Evolutionary conservation across 2,329 filamentous ascomycete genomes (phyloP).

Genomic region (Colletotrichum echinochloae): DNA sequence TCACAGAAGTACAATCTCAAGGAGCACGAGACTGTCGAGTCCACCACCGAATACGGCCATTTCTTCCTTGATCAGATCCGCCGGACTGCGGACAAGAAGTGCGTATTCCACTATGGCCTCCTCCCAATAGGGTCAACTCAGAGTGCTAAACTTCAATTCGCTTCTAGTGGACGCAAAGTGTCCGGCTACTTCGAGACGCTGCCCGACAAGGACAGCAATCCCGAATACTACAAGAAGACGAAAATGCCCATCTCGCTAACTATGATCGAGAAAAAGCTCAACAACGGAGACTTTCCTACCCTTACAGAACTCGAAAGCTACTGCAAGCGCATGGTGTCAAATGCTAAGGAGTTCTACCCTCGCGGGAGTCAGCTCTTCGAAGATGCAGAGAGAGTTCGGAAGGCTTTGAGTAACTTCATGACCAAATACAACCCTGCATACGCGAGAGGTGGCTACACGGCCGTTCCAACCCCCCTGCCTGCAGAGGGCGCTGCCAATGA

Average conservation of each 20-base stretch:
- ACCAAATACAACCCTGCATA: constrained; percentile 88
- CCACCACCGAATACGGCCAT: constrained; percentile 78
- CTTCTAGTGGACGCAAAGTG: constrained; percentile 75
- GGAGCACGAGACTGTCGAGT: constrained; percentile 72
- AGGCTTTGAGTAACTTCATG: constrained; percentile 90
- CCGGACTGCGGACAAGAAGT: constrained; percentile 85
- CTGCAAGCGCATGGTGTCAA: constrained; percentile 87
- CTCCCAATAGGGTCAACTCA: too few species aligned
- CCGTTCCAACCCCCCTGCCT: constrained; percentile 79
- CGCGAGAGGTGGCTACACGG: constrained; percentile 71
- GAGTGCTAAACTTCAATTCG: constrained; percentile 19
- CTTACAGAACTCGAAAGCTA: constrained; percentile 85
- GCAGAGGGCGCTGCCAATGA: constrained; percentile 54
- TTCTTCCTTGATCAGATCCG: constrained; percentile 81
- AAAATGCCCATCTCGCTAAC: constrained; percentile 83
- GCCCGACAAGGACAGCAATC: constrained; percentile 71
- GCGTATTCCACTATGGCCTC: constrained; percentile 47
- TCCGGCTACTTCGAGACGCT: constrained; percentile 81
- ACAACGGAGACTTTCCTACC: constrained; percentile 74
- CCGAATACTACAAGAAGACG: constrained; percentile 82
- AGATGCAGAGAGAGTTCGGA: constrained; percentile 88
- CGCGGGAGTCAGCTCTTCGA: constrained; percentile 79
- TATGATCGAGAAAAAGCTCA: constrained; percentile 80
- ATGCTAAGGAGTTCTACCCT: constrained; percentile 86
- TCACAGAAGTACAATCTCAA: constrained; percentile 60